Conservation (phyloP, 805 yeast species). For the Starmerella vaccinii region DNA sequence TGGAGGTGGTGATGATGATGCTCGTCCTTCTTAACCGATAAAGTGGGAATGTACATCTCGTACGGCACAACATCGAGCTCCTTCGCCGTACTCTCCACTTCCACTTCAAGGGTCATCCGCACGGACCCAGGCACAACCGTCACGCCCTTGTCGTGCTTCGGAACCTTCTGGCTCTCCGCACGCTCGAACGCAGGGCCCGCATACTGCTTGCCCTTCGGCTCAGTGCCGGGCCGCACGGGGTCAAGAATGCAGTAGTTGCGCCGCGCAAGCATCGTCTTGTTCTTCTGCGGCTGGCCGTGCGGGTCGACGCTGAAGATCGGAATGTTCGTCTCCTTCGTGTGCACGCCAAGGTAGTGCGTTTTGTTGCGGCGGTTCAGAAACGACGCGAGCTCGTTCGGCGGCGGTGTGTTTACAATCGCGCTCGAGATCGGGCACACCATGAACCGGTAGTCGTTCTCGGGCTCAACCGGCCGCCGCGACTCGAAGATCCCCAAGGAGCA, state of each 20-base stretch:
- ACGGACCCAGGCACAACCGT: constrained; percentile 38
- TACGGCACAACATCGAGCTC: constrained; percentile 52
- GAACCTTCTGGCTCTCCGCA: constrained; percentile 5
- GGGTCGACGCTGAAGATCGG: constrained; percentile 56
- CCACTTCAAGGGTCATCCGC: constrained; percentile 65
- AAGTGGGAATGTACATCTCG: constrained; percentile 55
- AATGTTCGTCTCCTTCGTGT: constrained; percentile 73
- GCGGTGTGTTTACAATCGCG: constrained; percentile 87
- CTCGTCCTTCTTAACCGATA: not conserved
- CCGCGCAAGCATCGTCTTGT: constrained; percentile 44
- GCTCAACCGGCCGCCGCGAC: constrained; percentile 40
- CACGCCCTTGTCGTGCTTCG: constrained; percentile 11
- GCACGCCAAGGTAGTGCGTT: constrained; percentile 53
- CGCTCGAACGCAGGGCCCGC: constrained; percentile 20
- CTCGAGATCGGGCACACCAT: constrained; percentile 79
- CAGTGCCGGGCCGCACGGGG: constrained; percentile 13
- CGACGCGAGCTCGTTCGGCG: constrained; percentile 76
- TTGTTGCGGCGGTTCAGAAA: constrained; percentile 58
- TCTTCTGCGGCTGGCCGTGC: constrained; percentile 40
- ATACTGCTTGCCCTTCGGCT: constrained; percentile 3
- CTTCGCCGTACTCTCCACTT: constrained; percentile 42
- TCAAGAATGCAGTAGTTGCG: constrained; percentile 47
- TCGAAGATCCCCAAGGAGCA: constrained; percentile 73
- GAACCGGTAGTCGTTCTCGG: constrained; percentile 62
- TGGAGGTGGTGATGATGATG: no score